Conservation (phyloP, 192 early-diverging fungal genomes). For the Linnemannia elongata region DNA sequence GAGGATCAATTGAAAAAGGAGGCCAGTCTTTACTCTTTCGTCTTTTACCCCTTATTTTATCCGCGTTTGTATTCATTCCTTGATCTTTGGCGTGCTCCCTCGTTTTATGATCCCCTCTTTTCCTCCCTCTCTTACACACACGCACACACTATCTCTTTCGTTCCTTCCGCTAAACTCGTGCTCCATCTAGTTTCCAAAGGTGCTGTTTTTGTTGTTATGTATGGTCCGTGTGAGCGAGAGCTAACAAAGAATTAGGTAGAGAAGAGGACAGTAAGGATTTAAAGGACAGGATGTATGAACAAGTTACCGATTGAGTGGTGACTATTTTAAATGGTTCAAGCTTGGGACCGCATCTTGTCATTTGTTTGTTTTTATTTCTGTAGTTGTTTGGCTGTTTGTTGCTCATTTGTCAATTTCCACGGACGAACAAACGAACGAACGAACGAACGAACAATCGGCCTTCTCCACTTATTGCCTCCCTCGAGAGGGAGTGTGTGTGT, state of each 20-base stretch:
- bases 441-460: background rate
- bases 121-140: too few relatives aligned
- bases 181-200: background rate
- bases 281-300: background rate
- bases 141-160: background rate
- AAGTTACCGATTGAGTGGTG: background rate
- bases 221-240: slow-evolving; percentile 7
- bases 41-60: background rate
- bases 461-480: background rate
- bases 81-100: background rate
- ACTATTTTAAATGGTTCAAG: background rate
- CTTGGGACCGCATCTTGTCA: background rate
- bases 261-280: background rate
- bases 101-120: slow-evolving; percentile 6
- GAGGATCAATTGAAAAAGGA: background rate
- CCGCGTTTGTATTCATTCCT: background rate
- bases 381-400: background rate
- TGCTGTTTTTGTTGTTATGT: background rate
- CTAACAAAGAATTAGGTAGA: background rate
- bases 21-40: background rate
- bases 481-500: too few relatives aligned
- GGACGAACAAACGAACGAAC: background rate
- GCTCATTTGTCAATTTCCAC: background rate
- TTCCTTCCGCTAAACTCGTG: background rate
- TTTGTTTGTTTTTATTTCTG: background rate